Evolutionary conservation across 768 basidiomycete species (phyloP).

Genomic region (Tulasnella sp.): DNA sequence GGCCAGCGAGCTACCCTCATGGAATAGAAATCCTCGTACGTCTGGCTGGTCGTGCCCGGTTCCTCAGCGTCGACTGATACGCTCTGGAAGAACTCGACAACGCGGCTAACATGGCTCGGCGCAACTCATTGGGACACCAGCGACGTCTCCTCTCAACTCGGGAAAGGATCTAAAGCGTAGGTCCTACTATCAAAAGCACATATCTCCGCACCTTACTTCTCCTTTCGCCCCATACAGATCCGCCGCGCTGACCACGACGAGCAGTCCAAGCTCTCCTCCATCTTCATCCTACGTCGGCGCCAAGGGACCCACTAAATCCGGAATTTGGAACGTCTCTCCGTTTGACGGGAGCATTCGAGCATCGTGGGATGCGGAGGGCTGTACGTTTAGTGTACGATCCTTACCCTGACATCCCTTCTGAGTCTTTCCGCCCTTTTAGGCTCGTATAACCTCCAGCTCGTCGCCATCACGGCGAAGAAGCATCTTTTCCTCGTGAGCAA

Average conservation of each 20-base stretch:
- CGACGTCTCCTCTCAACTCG: neutral
- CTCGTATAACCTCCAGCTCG: neutral
- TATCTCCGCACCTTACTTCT: neutral
- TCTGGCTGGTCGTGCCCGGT: neutral
- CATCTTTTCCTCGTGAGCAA: neutral
- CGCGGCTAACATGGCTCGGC: neutral
- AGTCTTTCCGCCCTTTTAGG: neutral
- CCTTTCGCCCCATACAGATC: neutral
- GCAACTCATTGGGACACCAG: neutral
- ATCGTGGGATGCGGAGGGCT: neutral
- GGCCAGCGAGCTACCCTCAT: neutral
- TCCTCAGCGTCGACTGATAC: neutral
- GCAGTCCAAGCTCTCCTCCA: neutral
- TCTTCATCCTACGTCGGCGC: neutral
- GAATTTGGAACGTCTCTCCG: neutral
- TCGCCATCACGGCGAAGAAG: neutral
- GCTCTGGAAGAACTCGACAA: neutral
- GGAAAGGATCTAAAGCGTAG: neutral
- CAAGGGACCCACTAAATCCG: neutral
- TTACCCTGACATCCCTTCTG: neutral
- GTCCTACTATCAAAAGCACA: neutral
- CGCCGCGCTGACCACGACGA: neutral
- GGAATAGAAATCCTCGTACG: neutral
- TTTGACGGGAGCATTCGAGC: neutral
- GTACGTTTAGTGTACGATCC: neutral